phyloP scores from a whole-genome alignment of 345 rosid genomes.

The Turnera subulata region DNA sequence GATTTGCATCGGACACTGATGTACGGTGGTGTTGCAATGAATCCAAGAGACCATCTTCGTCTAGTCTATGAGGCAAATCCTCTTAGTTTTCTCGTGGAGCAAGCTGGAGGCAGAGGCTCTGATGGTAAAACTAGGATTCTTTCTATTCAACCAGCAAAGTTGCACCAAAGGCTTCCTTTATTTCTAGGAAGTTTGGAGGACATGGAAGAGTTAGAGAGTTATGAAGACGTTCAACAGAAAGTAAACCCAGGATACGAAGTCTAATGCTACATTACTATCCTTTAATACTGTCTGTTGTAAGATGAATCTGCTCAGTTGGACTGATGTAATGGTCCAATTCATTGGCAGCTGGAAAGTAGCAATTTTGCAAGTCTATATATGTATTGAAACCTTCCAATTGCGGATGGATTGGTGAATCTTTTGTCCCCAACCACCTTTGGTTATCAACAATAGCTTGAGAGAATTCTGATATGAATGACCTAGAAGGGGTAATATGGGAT shows the following conservation, averaged over 20 bases:
- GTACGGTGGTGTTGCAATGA: constrained; percentile 93
- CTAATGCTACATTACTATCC: constrained; percentile 26
- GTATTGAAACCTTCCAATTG: no score
- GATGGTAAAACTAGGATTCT: constrained; percentile 72
- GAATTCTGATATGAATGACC: no score
- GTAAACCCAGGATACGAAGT: constrained; percentile 96
- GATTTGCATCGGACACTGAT: constrained; percentile 84
- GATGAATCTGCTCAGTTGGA: no score
- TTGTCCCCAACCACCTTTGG: no score
- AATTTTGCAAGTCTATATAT: no score
- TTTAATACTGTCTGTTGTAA: neutral
- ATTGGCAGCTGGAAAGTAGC: no score
- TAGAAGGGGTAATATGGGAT: no score
- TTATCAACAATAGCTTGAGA: no score
- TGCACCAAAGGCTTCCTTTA: constrained; percentile 86
- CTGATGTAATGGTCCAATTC: no score
- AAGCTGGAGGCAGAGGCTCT: constrained; percentile 86
- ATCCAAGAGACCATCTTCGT: constrained; percentile 91
- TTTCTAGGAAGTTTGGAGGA: constrained; percentile 83
- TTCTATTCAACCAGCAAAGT: constrained; percentile 74
- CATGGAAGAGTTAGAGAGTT: constrained; percentile 76
- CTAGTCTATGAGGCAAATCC: constrained; percentile 92
- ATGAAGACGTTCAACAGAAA: constrained; percentile 79
- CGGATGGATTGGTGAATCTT: no score
- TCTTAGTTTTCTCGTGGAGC: constrained; percentile 80